phyloP scores from a whole-genome alignment of 192 early-diverging fungal species.

The Funneliformis geosporum region DNA sequence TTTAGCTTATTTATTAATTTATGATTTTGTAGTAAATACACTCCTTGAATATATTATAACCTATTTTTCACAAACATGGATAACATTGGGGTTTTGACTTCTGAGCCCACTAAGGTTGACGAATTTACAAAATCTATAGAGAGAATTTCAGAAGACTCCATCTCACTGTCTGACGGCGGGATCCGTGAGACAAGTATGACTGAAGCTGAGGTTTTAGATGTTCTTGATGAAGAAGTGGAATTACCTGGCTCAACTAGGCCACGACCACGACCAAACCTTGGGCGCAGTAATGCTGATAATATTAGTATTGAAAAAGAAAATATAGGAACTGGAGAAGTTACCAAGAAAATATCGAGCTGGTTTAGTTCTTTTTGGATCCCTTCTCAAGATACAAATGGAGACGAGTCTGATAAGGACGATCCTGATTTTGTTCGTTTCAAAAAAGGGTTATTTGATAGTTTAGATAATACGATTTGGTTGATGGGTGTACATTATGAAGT shows the following conservation, averaged over 20 bases:
- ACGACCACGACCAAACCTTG: neutral
- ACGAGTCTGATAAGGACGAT: constrained; percentile 17
- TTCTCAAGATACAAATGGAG: neutral
- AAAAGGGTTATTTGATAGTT: constrained; percentile 18
- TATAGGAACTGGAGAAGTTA: neutral
- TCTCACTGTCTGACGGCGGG: constrained; percentile 13
- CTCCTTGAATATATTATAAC: neutral
- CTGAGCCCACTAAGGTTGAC: neutral
- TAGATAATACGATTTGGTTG: constrained; percentile 34
- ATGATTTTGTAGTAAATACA: neutral
- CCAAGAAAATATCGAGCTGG: constrained; percentile 19
- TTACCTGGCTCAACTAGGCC: neutral
- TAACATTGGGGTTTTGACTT: neutral
- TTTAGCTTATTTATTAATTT: too few species aligned
- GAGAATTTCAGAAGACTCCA: neutral
- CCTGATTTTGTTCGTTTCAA: constrained; percentile 14
- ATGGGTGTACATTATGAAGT: constrained; percentile 40
- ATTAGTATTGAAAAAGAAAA: constrained; percentile 1
- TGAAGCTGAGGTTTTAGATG: neutral
- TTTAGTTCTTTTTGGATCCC: constrained; percentile 28
- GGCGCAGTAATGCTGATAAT: neutral
- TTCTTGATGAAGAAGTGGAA: neutral
- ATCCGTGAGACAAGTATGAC: neutral
- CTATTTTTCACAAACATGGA: neutral
- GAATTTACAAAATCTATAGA: neutral